These are phyloP conservation scores for Eutrema salsugineum DNA, from an alignment of 441 rosid species.

Conservation along the genomic window DNA sequence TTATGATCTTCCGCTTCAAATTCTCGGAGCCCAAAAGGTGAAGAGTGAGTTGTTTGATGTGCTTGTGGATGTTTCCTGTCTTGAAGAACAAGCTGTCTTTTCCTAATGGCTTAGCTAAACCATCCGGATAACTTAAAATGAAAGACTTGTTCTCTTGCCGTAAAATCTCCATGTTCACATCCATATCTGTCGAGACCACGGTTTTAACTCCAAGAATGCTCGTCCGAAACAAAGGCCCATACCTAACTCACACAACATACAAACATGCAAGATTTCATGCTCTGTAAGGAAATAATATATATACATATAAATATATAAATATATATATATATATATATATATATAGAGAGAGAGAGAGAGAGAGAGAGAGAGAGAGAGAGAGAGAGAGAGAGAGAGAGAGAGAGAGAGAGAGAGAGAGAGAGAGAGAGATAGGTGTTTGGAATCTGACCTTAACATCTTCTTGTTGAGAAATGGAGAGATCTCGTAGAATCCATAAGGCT, in stretches of 20 bases:
- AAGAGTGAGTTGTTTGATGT: not conserved
- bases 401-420: no score
- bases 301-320: no score
- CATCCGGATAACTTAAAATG: not conserved
- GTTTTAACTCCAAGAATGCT: constrained; percentile 34
- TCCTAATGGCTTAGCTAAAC: not conserved
- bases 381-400: not conserved
- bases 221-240: constrained; percentile 43
- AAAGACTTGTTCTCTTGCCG: constrained; percentile 15
- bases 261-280: not conserved
- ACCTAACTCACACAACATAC: constrained; percentile 25
- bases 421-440: no score
- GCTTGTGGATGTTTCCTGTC: constrained; percentile 10
- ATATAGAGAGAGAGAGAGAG: not conserved
- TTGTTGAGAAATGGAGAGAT: constrained; percentile 37
- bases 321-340: no score
- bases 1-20: not conserved
- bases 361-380: not conserved
- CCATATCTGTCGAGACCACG: constrained; percentile 42
- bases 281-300: not conserved
- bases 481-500: constrained; percentile 33
- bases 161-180: constrained; percentile 31
- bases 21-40: not conserved
- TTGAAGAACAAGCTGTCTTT: constrained; percentile 6
- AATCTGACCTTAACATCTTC: constrained; percentile 31